Base-by-base conservation (phyloP, 306 rosid genomes). In the Castanea sativa region DNA sequence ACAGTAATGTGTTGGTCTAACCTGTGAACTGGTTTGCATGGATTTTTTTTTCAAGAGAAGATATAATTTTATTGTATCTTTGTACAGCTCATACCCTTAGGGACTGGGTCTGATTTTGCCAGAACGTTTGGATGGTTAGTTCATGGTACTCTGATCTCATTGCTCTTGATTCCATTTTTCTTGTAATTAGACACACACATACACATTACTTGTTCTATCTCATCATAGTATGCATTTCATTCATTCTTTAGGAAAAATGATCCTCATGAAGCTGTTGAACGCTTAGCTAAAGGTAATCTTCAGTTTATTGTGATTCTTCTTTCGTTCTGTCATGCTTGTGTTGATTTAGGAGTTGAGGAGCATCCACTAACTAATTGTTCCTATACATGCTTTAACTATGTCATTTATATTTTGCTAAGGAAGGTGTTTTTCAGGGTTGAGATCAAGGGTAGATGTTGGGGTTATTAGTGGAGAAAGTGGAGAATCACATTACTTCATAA, bases 31-130 rank as follows among this genome's bases (percentile, higher is more conserved):
- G 7, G 30, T 67, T 61, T 65, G 56, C 63, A 75, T 80, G 82
- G 71, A 79, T 55, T 78, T 71, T 55, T 78, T 71, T 25, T 70
- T 71, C 74, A 14, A 65, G 78, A 32, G 41, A 75, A 56, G 56
- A 60, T 64, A 20, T 80, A 65, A 87, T 73, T 59, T 29, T 81
- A 76, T 71, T 82, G 51, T 78, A 83, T 69, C 78, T 77, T 86
- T 87, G 27, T 90, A 82, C 92, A 95, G 99, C 88, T 95, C 61
- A 93, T 95, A 60, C 99, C 99, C 74, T 78, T 95, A 65, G 99
- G 99, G 57, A 95, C 99, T 52, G 99, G 98, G 63, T 93, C 98
- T 10, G 99, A 95, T 79, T 95, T 95, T 77, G 96, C 98, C 59
- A 84, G 94, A 86, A 84, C 98, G 76, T 92, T 91, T 80, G 90